Evolutionary conservation across 192 early-diverging fungal genomes (phyloP).

Genomic region (Bifiguratus adelaidae): DNA sequence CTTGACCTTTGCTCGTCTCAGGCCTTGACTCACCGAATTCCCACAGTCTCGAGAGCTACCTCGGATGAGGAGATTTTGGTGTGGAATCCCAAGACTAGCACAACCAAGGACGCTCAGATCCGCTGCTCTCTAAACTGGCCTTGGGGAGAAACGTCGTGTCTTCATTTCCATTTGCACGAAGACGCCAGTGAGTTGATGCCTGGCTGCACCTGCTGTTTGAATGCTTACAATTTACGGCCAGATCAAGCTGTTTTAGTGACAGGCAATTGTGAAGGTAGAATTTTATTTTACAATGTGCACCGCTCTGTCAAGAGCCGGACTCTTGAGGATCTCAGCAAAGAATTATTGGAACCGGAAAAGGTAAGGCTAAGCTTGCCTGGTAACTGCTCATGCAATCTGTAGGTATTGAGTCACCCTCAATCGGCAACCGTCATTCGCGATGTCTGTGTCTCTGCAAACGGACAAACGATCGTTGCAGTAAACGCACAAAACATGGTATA

Average conservation of each 20-base stretch:
- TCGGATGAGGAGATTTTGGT: slow-evolving; percentile 30
- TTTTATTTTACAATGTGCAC: slow-evolving; percentile 13
- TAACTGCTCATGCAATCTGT: not conserved
- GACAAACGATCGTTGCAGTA: slow-evolving; percentile 9
- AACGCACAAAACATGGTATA: slow-evolving; percentile 8
- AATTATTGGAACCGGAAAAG: slow-evolving; percentile 5
- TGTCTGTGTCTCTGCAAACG: slow-evolving; percentile 5
- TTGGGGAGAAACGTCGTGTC: not conserved
- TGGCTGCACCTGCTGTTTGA: not conserved
- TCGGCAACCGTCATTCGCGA: slow-evolving; percentile 11
- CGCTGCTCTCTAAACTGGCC: slow-evolving; percentile 24
- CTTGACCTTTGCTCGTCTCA: not conserved
- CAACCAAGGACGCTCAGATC: slow-evolving; percentile 21
- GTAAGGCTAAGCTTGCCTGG: not conserved
- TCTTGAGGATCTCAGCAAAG: slow-evolving; percentile 8
- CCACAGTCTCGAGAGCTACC: slow-evolving; percentile 26
- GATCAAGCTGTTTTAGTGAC: slow-evolving; percentile 8
- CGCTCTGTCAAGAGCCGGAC: slow-evolving; percentile 5
- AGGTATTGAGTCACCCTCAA: slow-evolving; percentile 1
- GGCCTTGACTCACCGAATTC: not conserved
- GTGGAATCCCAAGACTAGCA: slow-evolving; percentile 31
- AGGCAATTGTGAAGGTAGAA: slow-evolving; percentile 14
- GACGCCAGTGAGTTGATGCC: not conserved
- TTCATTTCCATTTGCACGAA: slow-evolving; percentile 13
- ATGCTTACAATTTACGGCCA: too few species aligned